phyloP scores from a whole-genome alignment of 495 filamentous ascomycete species.

The Aspergillus ostianus region DNA sequence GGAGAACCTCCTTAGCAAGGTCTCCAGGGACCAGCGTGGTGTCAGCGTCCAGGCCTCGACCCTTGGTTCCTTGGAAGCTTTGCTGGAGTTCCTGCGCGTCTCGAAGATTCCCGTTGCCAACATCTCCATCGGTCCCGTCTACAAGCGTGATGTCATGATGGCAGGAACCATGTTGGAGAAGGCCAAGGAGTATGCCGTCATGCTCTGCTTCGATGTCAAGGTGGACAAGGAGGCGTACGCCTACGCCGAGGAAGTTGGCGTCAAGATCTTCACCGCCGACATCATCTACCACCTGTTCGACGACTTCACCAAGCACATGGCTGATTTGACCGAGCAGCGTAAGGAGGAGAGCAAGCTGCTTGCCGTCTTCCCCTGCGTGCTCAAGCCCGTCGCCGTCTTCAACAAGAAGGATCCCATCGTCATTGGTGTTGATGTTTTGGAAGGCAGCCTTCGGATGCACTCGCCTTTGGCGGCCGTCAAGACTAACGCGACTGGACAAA shows the following conservation, averaged over 20 bases:
- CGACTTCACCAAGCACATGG: constrained; percentile 91
- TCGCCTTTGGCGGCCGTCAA: constrained; percentile 87
- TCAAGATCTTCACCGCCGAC: constrained; percentile 98
- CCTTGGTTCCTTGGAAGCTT: constrained; percentile 91
- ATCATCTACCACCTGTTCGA: constrained; percentile 99
- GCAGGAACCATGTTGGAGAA: constrained; percentile 97
- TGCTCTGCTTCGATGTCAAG: constrained; percentile 99
- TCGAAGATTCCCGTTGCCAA: constrained; percentile 97
- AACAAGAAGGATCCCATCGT: constrained; percentile 98
- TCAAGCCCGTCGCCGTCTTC: constrained; percentile 88
- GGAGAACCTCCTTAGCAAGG: constrained; percentile 82
- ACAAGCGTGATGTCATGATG: constrained; percentile 97
- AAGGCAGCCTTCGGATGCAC: constrained; percentile 79
- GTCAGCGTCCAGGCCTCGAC: constrained; percentile 98
- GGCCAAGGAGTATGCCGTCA: constrained; percentile 90
- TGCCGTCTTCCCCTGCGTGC: constrained; percentile 94
- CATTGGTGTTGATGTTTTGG: constrained; percentile 90
- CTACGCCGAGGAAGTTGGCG: constrained; percentile 90
- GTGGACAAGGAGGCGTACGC: constrained; percentile 92
- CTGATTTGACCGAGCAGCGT: constrained; percentile 76
- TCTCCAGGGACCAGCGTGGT: constrained; percentile 87
- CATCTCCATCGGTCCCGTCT: constrained; percentile 97
- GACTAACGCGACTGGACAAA: constrained; percentile 70
- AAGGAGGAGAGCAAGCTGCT: constrained; percentile 95
- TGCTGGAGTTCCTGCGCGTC: constrained; percentile 90